Conservation (phyloP, 1,139 yeast genomes). For the Lodderomyces margitis region DNA sequence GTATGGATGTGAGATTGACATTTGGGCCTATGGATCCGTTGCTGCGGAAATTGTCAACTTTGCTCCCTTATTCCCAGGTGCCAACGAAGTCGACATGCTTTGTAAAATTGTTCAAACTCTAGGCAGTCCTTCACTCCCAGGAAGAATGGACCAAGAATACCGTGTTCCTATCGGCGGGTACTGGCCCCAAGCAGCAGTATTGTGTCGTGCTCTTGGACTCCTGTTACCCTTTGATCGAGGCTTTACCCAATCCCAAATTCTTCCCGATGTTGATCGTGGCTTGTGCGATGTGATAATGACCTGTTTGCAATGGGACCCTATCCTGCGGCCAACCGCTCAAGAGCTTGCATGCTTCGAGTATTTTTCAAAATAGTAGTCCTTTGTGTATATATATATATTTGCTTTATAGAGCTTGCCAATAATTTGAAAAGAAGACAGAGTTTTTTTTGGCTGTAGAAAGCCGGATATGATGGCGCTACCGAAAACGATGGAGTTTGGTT, state of each 20-base stretch:
- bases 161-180: slow-evolving; percentile 58
- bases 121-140: slow-evolving; percentile 56
- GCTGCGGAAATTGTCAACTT: slow-evolving; percentile 78
- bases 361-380: slow-evolving; percentile 20
- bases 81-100: slow-evolving; percentile 73
- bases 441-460: too few species aligned
- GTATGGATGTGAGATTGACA: slow-evolving; percentile 78
- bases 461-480: too few species aligned
- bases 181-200: slow-evolving; percentile 58
- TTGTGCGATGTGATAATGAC: slow-evolving; percentile 52
- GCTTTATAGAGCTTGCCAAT: not conserved
- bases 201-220: slow-evolving; percentile 54
- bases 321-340: slow-evolving; percentile 47
- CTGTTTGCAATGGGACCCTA: slow-evolving; percentile 69
- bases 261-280: slow-evolving; percentile 24
- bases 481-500: not conserved
- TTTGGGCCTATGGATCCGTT: slow-evolving; percentile 93
- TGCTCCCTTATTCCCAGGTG: slow-evolving; percentile 81
- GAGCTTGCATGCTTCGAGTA: slow-evolving; percentile 35
- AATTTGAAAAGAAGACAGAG: not conserved
- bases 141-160: slow-evolving; percentile 9
- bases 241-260: slow-evolving; percentile 22
- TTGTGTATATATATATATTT: not conserved
- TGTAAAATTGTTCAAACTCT: slow-evolving; percentile 62
- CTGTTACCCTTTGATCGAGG: slow-evolving; percentile 47